These are phyloP conservation scores for Botryotinia globosa DNA, from an alignment of 2,329 filamentous ascomycete genomes.

Conservation along the genomic window DNA sequence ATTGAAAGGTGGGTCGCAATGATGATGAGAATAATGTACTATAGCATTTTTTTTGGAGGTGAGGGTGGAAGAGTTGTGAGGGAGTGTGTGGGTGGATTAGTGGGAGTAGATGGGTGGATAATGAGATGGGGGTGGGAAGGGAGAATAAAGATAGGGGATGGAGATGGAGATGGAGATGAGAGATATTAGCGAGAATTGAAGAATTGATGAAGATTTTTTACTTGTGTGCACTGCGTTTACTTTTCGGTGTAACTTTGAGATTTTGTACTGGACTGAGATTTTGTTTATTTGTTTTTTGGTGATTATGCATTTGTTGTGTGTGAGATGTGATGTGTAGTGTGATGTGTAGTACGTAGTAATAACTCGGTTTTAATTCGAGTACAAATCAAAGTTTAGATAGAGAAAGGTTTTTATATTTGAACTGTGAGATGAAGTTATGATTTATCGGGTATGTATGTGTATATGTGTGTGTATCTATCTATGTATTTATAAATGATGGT, in stretches of 20 bases:
- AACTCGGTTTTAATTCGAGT: too few relatives aligned
- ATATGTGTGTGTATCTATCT: too few relatives aligned
- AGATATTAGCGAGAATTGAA: neutral
- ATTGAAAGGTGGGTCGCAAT: neutral
- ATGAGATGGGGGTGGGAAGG: neutral
- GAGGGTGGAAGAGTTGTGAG: too few relatives aligned
- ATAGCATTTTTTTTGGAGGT: neutral
- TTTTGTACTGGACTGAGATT: neutral
- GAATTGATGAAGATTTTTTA: neutral
- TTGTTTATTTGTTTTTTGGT: neutral
- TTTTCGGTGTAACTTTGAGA: neutral
- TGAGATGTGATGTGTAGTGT: too few relatives aligned
- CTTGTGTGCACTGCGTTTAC: neutral
- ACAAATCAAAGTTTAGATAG: too few relatives aligned
- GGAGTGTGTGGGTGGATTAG: neutral
- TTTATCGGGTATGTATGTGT: too few relatives aligned
- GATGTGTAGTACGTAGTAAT: too few relatives aligned
- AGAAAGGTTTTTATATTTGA: too few relatives aligned
- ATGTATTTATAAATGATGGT: too few relatives aligned
- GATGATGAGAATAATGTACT: slow-evolving; percentile 9
- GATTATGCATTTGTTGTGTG: too few relatives aligned
- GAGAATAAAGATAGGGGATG: neutral
- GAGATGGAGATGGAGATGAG: neutral
- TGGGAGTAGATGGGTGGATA: too few relatives aligned
- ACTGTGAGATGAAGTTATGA: too few relatives aligned